These are phyloP conservation scores for Emiliania huxleyi DNA, from an alignment of 78 protist genomes.

Conservation along the genomic window DNA sequence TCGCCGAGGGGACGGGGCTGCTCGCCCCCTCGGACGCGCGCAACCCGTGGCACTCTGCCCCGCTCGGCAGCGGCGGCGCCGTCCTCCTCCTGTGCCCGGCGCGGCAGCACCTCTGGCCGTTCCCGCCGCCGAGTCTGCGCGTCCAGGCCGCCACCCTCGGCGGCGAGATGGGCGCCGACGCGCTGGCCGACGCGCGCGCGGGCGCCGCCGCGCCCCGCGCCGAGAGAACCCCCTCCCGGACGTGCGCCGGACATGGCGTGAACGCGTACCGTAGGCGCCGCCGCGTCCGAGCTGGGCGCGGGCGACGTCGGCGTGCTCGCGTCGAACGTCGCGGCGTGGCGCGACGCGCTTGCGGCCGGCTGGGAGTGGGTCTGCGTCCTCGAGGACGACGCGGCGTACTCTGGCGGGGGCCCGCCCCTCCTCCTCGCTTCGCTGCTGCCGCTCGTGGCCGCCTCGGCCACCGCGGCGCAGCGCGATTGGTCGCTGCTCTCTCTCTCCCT, in stretches of 20 bases:
- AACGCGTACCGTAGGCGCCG: too few species aligned
- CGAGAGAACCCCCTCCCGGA: too few species aligned
- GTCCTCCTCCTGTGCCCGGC: neutral
- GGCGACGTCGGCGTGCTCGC: neutral
- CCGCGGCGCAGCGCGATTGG: neutral
- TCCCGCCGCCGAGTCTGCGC: neutral
- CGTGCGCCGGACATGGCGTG: too few species aligned
- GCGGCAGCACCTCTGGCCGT: neutral
- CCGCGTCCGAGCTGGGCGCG: neutral
- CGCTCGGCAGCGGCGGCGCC: constrained; percentile 8
- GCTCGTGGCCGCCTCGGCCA: neutral
- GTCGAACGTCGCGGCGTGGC: neutral
- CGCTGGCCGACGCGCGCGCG: neutral
- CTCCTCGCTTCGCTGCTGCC: neutral
- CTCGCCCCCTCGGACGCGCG: neutral
- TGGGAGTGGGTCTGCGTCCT: neutral
- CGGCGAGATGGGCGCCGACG: neutral
- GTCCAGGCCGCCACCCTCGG: neutral
- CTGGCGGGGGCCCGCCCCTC: neutral
- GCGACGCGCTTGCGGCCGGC: neutral
- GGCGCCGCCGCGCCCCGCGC: too few species aligned
- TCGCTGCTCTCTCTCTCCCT: neutral
- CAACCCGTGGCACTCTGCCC: neutral
- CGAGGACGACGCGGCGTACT: neutral
- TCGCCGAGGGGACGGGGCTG: neutral